Percentiles rank a stretch among this genome's conserved stretches.
Conservation (phyloP, 2,329 filamentous ascomycete species). For the Parasarocladium wereldwijsianum region DNA sequence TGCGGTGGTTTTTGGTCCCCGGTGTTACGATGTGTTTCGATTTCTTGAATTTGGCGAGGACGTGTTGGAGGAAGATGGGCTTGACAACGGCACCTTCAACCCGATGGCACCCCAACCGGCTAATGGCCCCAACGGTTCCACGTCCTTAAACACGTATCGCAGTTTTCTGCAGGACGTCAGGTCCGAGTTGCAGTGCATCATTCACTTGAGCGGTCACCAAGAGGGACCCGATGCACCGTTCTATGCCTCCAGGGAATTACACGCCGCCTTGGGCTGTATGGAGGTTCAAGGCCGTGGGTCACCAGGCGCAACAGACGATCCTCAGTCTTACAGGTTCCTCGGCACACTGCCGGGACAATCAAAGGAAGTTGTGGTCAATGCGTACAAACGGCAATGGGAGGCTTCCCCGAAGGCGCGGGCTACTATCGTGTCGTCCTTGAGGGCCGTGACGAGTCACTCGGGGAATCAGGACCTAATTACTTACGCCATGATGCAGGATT, state of each 20-base stretch:
- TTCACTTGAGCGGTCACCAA: slow-evolving; percentile 19
- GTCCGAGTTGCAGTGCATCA: slow-evolving; percentile 30
- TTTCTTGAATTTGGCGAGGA: slow-evolving; percentile 33
- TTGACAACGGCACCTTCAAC: slow-evolving; percentile 23
- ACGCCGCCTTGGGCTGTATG: slow-evolving; percentile 15
- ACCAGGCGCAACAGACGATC: no score
- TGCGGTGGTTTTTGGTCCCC: slow-evolving; percentile 34
- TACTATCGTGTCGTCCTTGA: slow-evolving; percentile 17
- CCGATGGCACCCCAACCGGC: slow-evolving; percentile 19
- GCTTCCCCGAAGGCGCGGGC: slow-evolving; percentile 15
- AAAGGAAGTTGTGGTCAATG: slow-evolving; percentile 20
- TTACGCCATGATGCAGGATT: slow-evolving; percentile 22
- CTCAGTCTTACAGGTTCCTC: slow-evolving; percentile 19
- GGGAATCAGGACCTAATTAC: slow-evolving; percentile 19
- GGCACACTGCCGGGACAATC: slow-evolving; percentile 22
- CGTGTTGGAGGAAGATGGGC: slow-evolving; percentile 15
- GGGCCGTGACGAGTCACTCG: slow-evolving; percentile 19
- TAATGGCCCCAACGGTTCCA: slow-evolving; percentile 17
- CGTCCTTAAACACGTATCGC: slow-evolving; percentile 24
- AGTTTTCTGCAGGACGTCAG: slow-evolving; percentile 35
- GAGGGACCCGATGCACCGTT: no score
- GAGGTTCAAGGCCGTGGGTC: slow-evolving; percentile 17
- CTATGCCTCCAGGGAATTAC: no score
- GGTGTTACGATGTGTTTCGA: slow-evolving; percentile 32
- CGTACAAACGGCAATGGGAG: slow-evolving; percentile 26